These are phyloP conservation scores for Pisolithus thermaeus DNA, from an alignment of 1,284 basidiomycete genomes.

Conservation along the genomic window DNA sequence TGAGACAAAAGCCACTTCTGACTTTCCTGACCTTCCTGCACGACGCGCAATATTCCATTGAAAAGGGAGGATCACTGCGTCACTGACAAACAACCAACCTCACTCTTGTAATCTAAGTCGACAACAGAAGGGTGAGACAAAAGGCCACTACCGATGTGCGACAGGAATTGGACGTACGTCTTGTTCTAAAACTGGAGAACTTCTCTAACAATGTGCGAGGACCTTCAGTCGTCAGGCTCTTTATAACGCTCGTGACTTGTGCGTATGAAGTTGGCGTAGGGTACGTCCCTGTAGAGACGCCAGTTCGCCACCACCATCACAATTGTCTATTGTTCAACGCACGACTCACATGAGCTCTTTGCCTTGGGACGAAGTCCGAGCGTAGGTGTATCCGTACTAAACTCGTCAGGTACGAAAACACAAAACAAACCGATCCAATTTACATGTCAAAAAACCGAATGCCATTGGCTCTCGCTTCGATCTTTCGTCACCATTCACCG, in stretches of 20 bases:
- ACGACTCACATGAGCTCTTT: slow-evolving; percentile 34
- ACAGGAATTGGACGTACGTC: slow-evolving; percentile 43
- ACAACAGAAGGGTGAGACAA: slow-evolving; percentile 29
- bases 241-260: slow-evolving; percentile 53
- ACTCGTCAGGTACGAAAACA: slow-evolving; percentile 10
- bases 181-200: slow-evolving; percentile 71
- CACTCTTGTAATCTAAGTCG: slow-evolving; percentile 68
- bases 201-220: slow-evolving; percentile 64
- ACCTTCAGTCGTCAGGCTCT: slow-evolving; percentile 61
- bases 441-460: slow-evolving; percentile 86
- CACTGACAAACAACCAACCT: slow-evolving; percentile 35
- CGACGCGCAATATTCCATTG: slow-evolving; percentile 7
- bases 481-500: slow-evolving; percentile 30
- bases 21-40: slow-evolving; percentile 70
- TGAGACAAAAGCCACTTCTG: slow-evolving; percentile 80
- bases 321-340: not conserved
- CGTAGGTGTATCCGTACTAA: slow-evolving; percentile 69
- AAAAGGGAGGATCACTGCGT: slow-evolving; percentile 8
- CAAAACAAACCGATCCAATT: slow-evolving; percentile 18
- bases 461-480: slow-evolving; percentile 69
- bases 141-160: not conserved
- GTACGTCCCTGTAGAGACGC: slow-evolving; percentile 40
- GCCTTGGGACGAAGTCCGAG: slow-evolving; percentile 43
- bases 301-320: not conserved
- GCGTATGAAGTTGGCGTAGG: slow-evolving; percentile 55